A percentile compares a stretch with the other conserved stretches of the same genome.
Evolutionary conservation across 257 asterid genomes (phyloP).

Genomic region (Knoxia roxburghii): DNA sequence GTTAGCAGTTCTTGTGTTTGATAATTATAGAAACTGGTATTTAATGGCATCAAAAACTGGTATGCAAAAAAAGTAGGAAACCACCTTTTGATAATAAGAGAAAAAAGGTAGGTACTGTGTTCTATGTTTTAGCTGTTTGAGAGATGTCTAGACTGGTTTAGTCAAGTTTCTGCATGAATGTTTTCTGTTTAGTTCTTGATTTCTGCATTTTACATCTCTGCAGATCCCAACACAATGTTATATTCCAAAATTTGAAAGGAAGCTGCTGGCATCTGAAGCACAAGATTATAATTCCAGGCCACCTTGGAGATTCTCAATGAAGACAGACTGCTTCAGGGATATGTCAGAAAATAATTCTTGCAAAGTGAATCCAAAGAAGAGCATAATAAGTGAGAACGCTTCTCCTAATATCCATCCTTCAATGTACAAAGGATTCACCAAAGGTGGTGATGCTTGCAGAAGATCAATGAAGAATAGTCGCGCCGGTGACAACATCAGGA

Average conservation of each 20-base stretch:
- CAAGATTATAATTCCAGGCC: slow-evolving; percentile 41
- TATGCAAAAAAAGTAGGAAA: neutral
- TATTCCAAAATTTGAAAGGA: slow-evolving; percentile 33
- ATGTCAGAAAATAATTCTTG: slow-evolving; percentile 27
- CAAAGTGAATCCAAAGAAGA: slow-evolving; percentile 27
- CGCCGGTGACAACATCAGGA: neutral
- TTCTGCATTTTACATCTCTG: slow-evolving; percentile 3
- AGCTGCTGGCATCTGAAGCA: slow-evolving; percentile 31
- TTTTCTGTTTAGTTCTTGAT: neutral
- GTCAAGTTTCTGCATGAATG: neutral
- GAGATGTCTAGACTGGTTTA: neutral
- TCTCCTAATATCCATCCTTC: slow-evolving; percentile 55
- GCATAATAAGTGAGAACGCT: slow-evolving; percentile 39
- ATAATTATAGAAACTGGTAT: neutral
- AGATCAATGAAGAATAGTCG: neutral
- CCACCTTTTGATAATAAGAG: no score
- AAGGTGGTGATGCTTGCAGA: neutral
- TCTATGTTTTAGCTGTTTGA: no score
- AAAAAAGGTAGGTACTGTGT: no score
- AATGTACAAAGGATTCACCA: neutral
- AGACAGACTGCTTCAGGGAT: slow-evolving; percentile 33
- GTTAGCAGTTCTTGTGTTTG: neutral
- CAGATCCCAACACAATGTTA: slow-evolving; percentile 32
- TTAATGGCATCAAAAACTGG: neutral
- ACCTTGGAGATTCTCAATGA: slow-evolving; percentile 54